A percentile compares a stretch with the other conserved stretches of the same genome.
These are phyloP conservation scores for Vitis rupestris DNA, from an alignment of 164 flowering plant species.

Conservation along the genomic window DNA sequence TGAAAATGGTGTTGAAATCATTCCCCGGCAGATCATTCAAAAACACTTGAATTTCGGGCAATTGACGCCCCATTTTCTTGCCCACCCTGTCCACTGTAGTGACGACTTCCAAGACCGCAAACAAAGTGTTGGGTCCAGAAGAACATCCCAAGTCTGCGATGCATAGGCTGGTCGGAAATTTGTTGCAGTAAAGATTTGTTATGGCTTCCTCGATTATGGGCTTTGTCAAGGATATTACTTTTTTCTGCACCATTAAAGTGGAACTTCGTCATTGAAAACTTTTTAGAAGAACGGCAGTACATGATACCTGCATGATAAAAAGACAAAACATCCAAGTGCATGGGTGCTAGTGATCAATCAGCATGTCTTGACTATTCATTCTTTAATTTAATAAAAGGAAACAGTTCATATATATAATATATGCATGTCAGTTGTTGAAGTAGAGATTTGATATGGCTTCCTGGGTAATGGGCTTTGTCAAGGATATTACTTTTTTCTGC, in stretches of 20 bases:
- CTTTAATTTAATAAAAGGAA: no score
- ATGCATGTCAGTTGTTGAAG: neutral
- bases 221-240: conserved; percentile 1
- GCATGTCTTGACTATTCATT: no score
- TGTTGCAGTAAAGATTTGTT: neutral
- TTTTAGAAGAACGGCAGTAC: neutral
- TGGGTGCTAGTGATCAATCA: no score
- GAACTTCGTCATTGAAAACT: no score
- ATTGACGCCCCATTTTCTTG: no score
- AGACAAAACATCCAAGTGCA: neutral
- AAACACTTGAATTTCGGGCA: no score
- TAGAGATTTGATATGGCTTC: neutral
- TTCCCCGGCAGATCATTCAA: no score
- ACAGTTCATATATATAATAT: no score
- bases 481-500: conserved; percentile 6
- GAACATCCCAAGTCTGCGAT: conserved; percentile 18
- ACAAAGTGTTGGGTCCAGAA: conserved; percentile 14
- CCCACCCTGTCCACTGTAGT: no score
- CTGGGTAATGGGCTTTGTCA: conserved; percentile 1
- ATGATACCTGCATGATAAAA: neutral
- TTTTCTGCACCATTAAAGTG: neutral
- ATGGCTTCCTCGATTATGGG: conserved; percentile 1
- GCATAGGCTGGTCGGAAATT: neutral
- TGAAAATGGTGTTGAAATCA: no score
- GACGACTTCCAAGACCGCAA: no score